These are phyloP conservation scores for Metarhizium anisopliae DNA, from an alignment of 2,329 filamentous ascomycete species.

Conservation along the genomic window DNA sequence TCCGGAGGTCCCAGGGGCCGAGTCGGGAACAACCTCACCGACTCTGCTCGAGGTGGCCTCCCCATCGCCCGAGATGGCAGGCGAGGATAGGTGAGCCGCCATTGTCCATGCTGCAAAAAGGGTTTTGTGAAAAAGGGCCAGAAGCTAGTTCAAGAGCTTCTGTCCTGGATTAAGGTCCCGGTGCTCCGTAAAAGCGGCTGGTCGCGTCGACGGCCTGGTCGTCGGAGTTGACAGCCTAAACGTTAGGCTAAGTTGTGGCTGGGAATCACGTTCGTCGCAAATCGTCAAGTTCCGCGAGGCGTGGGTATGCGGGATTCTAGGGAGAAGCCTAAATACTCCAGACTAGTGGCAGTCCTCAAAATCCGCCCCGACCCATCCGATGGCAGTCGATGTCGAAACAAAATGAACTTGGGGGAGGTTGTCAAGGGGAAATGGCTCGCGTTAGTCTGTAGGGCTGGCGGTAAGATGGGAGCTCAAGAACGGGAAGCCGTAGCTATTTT, in stretches of 20 bases:
- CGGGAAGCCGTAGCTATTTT: not conserved
- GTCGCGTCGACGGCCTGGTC: not conserved
- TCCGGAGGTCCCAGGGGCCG: conserved; percentile 16
- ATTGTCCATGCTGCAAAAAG: conserved; percentile 26
- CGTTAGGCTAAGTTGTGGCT: not conserved
- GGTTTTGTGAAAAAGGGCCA: not conserved
- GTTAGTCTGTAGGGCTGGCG: not conserved
- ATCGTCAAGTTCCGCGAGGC: not conserved
- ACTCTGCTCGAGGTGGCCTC: conserved; percentile 16
- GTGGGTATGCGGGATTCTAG: not conserved
- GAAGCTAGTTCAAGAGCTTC: not conserved
- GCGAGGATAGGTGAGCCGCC: conserved; percentile 20
- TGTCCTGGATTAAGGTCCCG: not conserved
- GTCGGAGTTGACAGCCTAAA: not conserved
- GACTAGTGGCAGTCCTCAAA: not conserved
- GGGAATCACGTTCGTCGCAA: not conserved
- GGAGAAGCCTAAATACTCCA: not conserved
- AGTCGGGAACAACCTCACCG: conserved; percentile 15
- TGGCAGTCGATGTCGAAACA: not conserved
- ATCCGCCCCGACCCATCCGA: conserved; percentile 1
- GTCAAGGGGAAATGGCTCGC: not conserved
- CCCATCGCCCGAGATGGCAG: conserved; percentile 17
- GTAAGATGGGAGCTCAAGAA: not conserved
- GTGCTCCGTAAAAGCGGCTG: not conserved
- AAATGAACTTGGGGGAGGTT: not conserved